phyloP scores from a whole-genome alignment of 2,329 filamentous ascomycete species.

The Epichloe gansuensis region DNA sequence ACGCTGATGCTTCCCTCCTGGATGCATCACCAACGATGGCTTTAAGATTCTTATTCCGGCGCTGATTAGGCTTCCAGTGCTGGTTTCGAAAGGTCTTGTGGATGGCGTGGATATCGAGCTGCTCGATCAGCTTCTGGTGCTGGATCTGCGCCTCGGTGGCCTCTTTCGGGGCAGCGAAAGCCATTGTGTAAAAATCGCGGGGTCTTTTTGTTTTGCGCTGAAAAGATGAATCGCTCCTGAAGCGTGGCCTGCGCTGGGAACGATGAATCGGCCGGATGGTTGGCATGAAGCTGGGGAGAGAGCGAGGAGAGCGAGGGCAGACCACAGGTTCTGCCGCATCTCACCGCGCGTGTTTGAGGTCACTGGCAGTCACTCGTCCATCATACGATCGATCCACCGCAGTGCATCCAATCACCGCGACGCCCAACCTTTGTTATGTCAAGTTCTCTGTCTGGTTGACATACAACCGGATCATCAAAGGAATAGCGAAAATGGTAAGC shows the following conservation, averaged over 20 bases:
- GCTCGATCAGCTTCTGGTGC: slow-evolving; percentile 76
- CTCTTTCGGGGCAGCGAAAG: slow-evolving; percentile 38
- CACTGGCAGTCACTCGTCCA: neutral
- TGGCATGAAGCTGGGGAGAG: neutral
- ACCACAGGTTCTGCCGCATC: slow-evolving; percentile 19
- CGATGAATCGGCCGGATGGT: neutral
- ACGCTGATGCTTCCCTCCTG: slow-evolving; percentile 76
- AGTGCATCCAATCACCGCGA: neutral
- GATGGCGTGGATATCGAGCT: slow-evolving; percentile 79
- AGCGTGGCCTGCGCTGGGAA: too few species aligned
- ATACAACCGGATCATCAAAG: neutral
- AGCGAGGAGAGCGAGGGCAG: neutral
- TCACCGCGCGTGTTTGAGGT: slow-evolving; percentile 17
- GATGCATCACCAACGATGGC: slow-evolving; percentile 84
- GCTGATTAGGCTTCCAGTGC: slow-evolving; percentile 81
- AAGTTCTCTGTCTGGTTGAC: neutral
- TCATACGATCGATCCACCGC: neutral
- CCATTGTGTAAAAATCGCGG: neutral
- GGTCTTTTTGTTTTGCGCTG: neutral
- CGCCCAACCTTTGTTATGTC: neutral
- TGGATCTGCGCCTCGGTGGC: slow-evolving; percentile 58
- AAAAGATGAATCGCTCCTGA: neutral
- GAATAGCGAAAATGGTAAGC: neutral
- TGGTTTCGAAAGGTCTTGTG: slow-evolving; percentile 84
- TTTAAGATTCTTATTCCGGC: slow-evolving; percentile 98